Evolutionary conservation across 2,329 filamentous ascomycete species (phyloP), one percentile per base, ranked within the genome.

Genomic region (Phyllosticta capitalensis): DNA sequence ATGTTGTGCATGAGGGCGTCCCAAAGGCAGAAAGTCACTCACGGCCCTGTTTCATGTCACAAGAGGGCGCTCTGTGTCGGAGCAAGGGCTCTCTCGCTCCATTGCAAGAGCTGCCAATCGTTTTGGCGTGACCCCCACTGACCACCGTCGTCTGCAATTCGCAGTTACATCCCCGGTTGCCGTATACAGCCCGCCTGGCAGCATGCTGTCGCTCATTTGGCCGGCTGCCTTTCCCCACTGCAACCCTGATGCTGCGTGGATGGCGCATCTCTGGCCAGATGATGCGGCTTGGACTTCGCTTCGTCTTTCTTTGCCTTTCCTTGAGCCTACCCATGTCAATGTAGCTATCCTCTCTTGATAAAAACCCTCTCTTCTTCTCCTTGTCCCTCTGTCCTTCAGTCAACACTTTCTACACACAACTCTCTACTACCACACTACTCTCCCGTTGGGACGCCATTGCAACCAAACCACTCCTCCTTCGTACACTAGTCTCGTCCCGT

Each of bases 121-220:
- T 26, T 60, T 53, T 52, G 58, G 30, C 53, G 58, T 48, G 52
- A 38, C 57, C 56, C 56, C 56, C 56, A 58, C 56, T 33, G 52
- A 20, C 51, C 52, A 38, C 45, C 30, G 45, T 38, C 30, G 30
- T 38, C 52, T 51, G 45, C 52, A 38, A 48, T 45, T 33, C 57
- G 49, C 57, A 59, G 57, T 55, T 54, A 59, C 57, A 55, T 52
- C 57, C 52, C 52, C 45, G 57, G 49, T 20, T 59, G 45, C 57
- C 52, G 57, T 58, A 58, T 58, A 58, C 56, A 58, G 56, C 56
- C 49, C 38, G 56, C 56, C 56, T 58, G 56, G 56, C 56, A 58
- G 56, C 53, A 53, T 50, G 30, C 19, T 52, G 55, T 57, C 55
- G 49, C 55, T 49, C 48, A 58, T 58, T 54, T 58, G 56, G 56